Conservation (phyloP, 2,329 filamentous ascomycete genomes). For the Xylariomycetidae sp. region DNA sequence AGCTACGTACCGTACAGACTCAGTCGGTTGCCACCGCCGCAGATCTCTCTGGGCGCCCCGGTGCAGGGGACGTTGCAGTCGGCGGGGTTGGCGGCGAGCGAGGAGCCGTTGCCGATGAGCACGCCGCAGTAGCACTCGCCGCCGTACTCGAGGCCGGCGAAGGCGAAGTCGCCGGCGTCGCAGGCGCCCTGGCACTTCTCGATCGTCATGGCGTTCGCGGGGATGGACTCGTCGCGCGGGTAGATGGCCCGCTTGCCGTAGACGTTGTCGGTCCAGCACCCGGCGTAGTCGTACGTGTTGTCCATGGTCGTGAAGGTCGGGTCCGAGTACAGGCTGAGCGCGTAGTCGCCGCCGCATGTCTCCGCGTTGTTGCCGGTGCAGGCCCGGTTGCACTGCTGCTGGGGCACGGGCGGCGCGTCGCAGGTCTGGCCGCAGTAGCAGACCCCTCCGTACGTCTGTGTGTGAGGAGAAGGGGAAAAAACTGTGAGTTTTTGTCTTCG, state of each 20-base stretch:
- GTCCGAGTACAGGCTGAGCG: slow-evolving; percentile 28
- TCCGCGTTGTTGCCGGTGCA: slow-evolving; percentile 43
- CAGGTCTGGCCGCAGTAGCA: slow-evolving; percentile 51
- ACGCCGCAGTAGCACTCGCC: slow-evolving; percentile 48
- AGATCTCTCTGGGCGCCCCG: slow-evolving; percentile 38
- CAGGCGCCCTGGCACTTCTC: slow-evolving; percentile 39
- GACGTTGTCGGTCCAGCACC: slow-evolving; percentile 53
- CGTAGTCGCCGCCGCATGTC: slow-evolving; percentile 30
- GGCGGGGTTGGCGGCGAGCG: slow-evolving; percentile 24
- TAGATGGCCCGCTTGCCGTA: slow-evolving; percentile 39
- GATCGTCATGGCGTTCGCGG: slow-evolving; percentile 34
- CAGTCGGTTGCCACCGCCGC: slow-evolving; percentile 39
- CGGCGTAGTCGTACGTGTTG: slow-evolving; percentile 52
- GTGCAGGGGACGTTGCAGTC: slow-evolving; percentile 49
- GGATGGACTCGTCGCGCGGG: slow-evolving; percentile 36
- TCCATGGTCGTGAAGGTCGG: slow-evolving; percentile 41
- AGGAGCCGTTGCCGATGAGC: slow-evolving; percentile 45
- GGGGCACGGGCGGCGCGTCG: slow-evolving; percentile 45
- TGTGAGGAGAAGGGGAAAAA: no score
- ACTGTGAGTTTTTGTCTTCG: no score
- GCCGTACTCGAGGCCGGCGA: slow-evolving; percentile 41
- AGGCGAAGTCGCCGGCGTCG: slow-evolving; percentile 38
- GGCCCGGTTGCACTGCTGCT: slow-evolving; percentile 53
- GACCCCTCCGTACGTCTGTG: no score
- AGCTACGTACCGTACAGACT: no score